Conservation (phyloP, 2,329 filamentous ascomycete genomes). For the Botryosphaeria agaves region DNA sequence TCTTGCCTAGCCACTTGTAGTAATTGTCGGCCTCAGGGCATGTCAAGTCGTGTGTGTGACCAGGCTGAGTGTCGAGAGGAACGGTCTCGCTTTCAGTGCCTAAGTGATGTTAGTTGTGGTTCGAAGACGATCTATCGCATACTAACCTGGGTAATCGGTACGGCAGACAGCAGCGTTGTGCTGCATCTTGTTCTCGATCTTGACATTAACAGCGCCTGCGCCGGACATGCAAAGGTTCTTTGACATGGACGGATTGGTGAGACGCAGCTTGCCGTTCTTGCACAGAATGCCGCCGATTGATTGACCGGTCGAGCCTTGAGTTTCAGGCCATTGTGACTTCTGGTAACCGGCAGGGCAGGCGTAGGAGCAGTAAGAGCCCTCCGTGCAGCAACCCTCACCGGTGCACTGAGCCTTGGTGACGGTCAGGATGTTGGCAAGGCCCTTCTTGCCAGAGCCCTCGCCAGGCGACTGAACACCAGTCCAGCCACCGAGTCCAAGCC, state of each 20-base stretch:
- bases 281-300: constrained; percentile 82
- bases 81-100: constrained; percentile 73
- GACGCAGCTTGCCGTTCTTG: constrained; percentile 56
- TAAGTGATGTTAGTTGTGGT: constrained; percentile 8
- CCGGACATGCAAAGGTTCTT: constrained; percentile 61
- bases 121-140: not conserved
- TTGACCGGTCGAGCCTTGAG: constrained; percentile 64
- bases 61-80: constrained; percentile 47
- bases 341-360: constrained; percentile 82
- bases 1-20: constrained; percentile 58
- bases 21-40: constrained; percentile 57
- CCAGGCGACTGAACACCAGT: constrained; percentile 52
- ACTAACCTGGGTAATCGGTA: constrained; percentile 78
- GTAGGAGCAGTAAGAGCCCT: constrained; percentile 72
- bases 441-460: constrained; percentile 25
- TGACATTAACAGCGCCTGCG: constrained; percentile 43
- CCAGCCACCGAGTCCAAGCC: constrained; percentile 58
- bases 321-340: constrained; percentile 74
- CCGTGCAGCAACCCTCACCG: constrained; percentile 40
- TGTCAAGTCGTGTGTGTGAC: constrained; percentile 45
- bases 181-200: constrained; percentile 56
- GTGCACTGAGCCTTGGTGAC: constrained; percentile 43
- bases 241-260: constrained; percentile 49
- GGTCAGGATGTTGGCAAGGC: constrained; percentile 38
- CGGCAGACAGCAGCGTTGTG: constrained; percentile 63